Base-by-base conservation (phyloP, 148 eudicot genomes). In the Chenopodium formosanum region DNA sequence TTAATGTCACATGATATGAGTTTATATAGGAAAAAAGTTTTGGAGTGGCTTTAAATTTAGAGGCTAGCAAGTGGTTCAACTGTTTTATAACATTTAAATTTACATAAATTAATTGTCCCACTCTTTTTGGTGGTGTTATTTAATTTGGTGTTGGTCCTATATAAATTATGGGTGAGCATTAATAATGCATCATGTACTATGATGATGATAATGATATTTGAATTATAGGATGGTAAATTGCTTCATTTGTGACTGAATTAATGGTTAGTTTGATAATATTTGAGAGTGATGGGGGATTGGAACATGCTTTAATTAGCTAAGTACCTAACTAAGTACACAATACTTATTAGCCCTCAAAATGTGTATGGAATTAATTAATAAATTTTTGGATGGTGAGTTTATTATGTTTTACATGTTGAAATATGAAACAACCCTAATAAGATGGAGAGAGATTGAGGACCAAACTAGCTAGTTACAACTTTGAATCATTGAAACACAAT, bases 21-120 rank as follows among this genome's bases (percentile, higher is more conserved):
- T 76, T 34, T 81, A 65, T 67, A 82, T 82, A 82, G 60, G 80
- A 79, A 76, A 12, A 12, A 2, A 2, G 19, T 9, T 58, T 31
- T 27, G 58, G 29, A 76, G 29, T 47, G 32, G 78, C 25, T 67
- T 72, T 78, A 64, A 78, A 73, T 73, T 74, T 1, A 11, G 63
- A 48, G 47, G 79, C 16, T 31, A 74, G 78, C 70, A 48, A 75
- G 79, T 74, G 23, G 82, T 76, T 79, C 82, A 83, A 79, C 85
- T 66, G 78, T 60, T 56, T 69, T 23, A 44, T 25, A 16, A 17
- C 78, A 32, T 52, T 72, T 12, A 72, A 74, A 81, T 62, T 29
- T 74, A 25, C 13, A 16, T 20, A 48, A 66, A 44, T 40, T 74
- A n/a, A 80, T 64, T 81, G 73, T 34, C 79, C 34, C 79, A 16